Base-by-base conservation (phyloP, 2,329 filamentous ascomycete genomes). In the Gaeumannomyces tritici region DNA sequence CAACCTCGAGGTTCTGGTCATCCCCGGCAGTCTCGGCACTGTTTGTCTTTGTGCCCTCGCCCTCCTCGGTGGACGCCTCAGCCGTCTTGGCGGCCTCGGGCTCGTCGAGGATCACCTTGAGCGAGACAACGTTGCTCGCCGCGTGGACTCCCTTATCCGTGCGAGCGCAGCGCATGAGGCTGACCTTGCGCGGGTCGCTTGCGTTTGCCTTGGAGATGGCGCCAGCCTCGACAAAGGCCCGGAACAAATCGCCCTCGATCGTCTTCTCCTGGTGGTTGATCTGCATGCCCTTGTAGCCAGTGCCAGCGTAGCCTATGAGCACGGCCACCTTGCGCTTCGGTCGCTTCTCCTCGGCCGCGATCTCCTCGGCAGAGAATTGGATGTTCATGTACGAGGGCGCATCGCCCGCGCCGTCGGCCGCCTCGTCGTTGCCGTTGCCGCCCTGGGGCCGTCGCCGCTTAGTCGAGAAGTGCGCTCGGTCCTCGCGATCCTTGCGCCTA, bases 71-170 rank as follows among this genome's bases (percentile, higher is more conserved):
- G 7, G 28, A 5, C 47, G 31, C 13, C 47, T 55, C 47, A 15
- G 12, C 55, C 3, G 29, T 21, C 57, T 29, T 24, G 15, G 5
- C 56, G 7, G 31, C 29, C 27, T 31, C 57, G 13, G 86, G 82
- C 63, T 98, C 93, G 75, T 98, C 93, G 59, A 97, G 88, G 69
- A 99, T 98, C 68, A 99, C 81, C 78, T 99, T 99, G 70, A 98
- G 75, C 35, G 91, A 96, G 65, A 98, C 91, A 70, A 98, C 88
- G 71, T 98, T 98, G 61, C 93, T 95, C 1, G 93, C 93, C 1
- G 93, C 93, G 74, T 98, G 93, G 2, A 98, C 93, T 62, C 95
- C 95, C 79, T 98, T 99, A 77, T 99, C 95, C 0, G 95, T 99
- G 66, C 95, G 84, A 4, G 95, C 95, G 74, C 95, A 99, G 66